Evolutionary conservation across 164 flowering plant species (phyloP).

Genomic region (Taxillus chinensis): DNA sequence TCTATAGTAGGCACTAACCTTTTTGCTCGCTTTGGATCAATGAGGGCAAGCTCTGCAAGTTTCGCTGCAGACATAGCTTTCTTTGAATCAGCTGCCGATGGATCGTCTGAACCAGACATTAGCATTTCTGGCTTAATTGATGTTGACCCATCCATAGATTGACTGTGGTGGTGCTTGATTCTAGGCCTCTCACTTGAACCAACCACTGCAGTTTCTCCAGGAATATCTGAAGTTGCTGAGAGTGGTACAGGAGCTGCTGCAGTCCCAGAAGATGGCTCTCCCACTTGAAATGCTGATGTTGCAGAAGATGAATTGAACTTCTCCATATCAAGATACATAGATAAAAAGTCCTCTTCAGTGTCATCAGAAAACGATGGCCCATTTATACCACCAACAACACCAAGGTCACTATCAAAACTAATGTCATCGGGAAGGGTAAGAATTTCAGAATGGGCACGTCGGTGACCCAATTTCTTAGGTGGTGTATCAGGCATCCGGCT

Average conservation of each 20-base stretch:
- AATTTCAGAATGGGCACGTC: conserved; percentile 94
- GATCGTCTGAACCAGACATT: conserved; percentile 53
- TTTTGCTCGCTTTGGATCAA: conserved; percentile 97
- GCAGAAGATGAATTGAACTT: conserved; percentile 65
- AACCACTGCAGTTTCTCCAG: conserved; percentile 15
- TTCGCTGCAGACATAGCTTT: conserved; percentile 91
- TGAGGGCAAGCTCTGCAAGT: conserved; percentile 91
- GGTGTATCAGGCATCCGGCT: conserved; percentile 92
- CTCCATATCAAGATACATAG: conserved; percentile 92
- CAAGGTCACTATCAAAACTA: conserved; percentile 90
- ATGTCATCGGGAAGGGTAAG: conserved; percentile 90
- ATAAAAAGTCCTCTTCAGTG: conserved; percentile 80
- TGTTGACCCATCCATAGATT: conserved; percentile 95
- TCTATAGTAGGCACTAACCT: conserved; percentile 30
- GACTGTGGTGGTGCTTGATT: conserved; percentile 91
- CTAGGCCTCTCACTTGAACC: conserved; percentile 58
- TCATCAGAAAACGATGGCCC: conserved; percentile 89
- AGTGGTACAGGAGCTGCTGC: conserved; percentile 9
- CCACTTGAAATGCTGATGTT: conserved; percentile 44
- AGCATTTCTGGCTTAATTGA: conserved; percentile 80
- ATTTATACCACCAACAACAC: conserved; percentile 70
- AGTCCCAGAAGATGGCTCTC: conserved; percentile 32
- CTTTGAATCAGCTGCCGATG: conserved; percentile 52
- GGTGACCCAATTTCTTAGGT: conserved; percentile 61
- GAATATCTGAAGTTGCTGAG: neutral